Evolutionary conservation across 2,329 filamentous ascomycete genomes (phyloP).

Genomic region (Sarocladium strictum): DNA sequence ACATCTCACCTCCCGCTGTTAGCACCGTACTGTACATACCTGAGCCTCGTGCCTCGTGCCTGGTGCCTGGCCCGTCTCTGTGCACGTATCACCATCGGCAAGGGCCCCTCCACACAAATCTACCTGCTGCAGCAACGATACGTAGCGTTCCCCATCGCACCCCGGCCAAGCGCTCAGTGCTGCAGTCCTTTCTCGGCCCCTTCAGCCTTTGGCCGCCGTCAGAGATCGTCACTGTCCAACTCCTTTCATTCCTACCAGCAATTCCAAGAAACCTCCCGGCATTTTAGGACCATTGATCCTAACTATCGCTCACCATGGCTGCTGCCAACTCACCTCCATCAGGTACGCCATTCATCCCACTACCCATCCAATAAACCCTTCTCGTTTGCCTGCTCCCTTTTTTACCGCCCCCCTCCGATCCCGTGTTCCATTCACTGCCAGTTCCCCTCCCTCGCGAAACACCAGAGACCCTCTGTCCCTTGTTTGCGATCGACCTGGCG

Average conservation of each 20-base stretch:
- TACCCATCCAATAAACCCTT: neutral
- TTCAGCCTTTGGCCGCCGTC: neutral
- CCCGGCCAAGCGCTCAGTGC: neutral
- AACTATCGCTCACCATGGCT: neutral
- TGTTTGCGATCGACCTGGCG: neutral
- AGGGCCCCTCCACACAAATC: slow-evolving; percentile 1
- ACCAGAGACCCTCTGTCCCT: slow-evolving; percentile 1
- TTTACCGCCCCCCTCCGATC: neutral
- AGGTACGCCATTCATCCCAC: neutral
- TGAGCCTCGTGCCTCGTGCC: neutral
- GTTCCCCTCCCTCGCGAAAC: slow-evolving; percentile 5
- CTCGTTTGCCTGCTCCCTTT: neutral
- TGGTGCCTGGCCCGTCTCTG: neutral
- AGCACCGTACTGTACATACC: slow-evolving; percentile 1
- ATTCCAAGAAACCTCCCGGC: neutral
- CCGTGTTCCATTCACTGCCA: neutral
- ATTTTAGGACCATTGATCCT: neutral
- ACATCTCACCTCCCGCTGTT: neutral
- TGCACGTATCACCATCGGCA: neutral
- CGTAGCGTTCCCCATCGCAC: neutral
- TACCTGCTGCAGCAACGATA: neutral
- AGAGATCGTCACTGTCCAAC: too few species aligned
- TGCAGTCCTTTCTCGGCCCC: neutral
- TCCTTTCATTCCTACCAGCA: neutral
- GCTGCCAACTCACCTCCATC: neutral